Evolutionary conservation across 495 filamentous ascomycete genomes (phyloP).

Genomic region (Aspergillus olivimuriae): DNA sequence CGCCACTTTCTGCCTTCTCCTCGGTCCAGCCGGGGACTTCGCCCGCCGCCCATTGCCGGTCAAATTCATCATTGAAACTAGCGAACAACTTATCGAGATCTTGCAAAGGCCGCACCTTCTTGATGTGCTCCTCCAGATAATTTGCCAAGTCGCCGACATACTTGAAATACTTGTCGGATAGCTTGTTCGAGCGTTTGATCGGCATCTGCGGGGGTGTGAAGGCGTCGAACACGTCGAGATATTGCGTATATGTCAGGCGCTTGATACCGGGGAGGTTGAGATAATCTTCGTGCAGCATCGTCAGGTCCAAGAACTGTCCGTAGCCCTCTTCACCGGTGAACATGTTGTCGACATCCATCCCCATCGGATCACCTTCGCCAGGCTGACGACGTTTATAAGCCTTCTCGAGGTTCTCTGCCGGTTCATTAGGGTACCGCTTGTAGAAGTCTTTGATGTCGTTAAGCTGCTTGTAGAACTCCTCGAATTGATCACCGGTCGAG

Average conservation of each 20-base stretch:
- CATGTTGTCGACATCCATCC: constrained; percentile 73
- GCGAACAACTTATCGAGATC: constrained; percentile 73
- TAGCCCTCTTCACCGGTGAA: constrained; percentile 94
- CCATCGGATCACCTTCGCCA: constrained; percentile 55
- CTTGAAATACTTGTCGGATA: constrained; percentile 83
- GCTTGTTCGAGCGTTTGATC: constrained; percentile 72
- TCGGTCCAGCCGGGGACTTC: constrained; percentile 74
- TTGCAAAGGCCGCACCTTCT: constrained; percentile 72
- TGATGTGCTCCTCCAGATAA: constrained; percentile 84
- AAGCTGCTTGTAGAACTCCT: constrained; percentile 86
- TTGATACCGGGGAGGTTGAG: constrained; percentile 82
- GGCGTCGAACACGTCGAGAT: constrained; percentile 79
- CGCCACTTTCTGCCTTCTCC: constrained; percentile 41
- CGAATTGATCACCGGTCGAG: constrained; percentile 80
- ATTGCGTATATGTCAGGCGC: constrained; percentile 82
- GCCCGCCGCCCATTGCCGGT: constrained; percentile 71
- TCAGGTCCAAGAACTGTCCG: constrained; percentile 86
- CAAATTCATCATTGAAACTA: constrained; percentile 74
- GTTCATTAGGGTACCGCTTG: constrained; percentile 86
- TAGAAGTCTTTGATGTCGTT: constrained; percentile 78
- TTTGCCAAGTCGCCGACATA: constrained; percentile 74
- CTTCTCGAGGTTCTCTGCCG: constrained; percentile 87
- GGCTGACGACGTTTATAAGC: constrained; percentile 75
- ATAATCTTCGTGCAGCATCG: constrained; percentile 74
- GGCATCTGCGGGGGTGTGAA: constrained; percentile 67